Percentiles rank a stretch among this genome's conserved stretches.
Conservation (phyloP, 345 rosid species). For the Citrus mangshanensis region DNA sequence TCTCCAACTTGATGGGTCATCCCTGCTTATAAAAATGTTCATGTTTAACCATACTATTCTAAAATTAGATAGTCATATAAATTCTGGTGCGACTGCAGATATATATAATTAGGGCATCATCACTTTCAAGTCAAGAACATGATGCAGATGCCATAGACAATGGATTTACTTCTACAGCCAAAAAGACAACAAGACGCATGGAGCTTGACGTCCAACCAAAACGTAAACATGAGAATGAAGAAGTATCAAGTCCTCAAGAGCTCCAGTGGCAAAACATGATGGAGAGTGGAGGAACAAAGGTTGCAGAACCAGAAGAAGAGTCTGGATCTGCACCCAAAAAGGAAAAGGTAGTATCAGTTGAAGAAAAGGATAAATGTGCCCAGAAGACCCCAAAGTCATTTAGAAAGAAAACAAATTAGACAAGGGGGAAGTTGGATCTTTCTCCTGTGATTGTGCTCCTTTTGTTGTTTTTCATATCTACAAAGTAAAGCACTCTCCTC, state of each 20-base stretch:
- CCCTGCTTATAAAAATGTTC: not conserved
- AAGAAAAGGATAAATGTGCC: not conserved
- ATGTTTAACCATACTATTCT: not conserved
- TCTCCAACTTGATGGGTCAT: not conserved
- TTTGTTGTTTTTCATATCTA: too few relatives aligned
- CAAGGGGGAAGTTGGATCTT: not conserved
- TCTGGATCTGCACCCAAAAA: not conserved
- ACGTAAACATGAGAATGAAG: not conserved
- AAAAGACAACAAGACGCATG: not conserved
- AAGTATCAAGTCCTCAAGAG: not conserved
- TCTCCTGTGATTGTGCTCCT: not conserved
- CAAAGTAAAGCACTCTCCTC: not conserved
- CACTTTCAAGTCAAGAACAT: not conserved
- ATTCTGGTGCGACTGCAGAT: not conserved
- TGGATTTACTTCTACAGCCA: not conserved
- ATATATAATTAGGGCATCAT: constrained; percentile 17
- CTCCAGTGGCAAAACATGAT: not conserved
- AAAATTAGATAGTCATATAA: not conserved
- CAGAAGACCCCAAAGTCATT: not conserved
- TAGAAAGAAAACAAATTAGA: not conserved
- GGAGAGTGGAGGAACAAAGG: not conserved
- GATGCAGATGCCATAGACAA: not conserved
- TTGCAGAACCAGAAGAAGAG: not conserved
- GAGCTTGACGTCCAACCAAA: not conserved
- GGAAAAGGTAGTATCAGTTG: not conserved